Evolutionary conservation across 352 stramenopile genomes (phyloP).

Genomic region (Sclerospora graminicola): DNA sequence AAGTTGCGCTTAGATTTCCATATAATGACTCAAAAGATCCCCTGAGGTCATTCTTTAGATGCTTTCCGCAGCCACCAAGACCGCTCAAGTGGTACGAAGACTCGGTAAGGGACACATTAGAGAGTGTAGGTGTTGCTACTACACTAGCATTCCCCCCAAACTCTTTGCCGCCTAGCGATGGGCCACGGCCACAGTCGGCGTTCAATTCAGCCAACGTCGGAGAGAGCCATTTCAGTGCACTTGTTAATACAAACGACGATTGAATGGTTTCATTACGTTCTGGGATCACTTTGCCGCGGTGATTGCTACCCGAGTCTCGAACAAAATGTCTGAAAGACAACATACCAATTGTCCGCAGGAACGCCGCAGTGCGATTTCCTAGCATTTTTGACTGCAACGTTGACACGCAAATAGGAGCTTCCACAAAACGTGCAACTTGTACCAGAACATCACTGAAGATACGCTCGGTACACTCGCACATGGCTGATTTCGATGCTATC

Average conservation of each 20-base stretch:
- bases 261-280: slow-evolving; percentile 49
- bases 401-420: slow-evolving; percentile 65
- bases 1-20: slow-evolving; percentile 52
- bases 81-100: slow-evolving; percentile 63
- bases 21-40: slow-evolving; percentile 82
- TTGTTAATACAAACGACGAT: slow-evolving; percentile 61
- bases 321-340: slow-evolving; percentile 70
- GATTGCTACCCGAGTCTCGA: slow-evolving; percentile 31
- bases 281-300: slow-evolving; percentile 25
- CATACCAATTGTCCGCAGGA: slow-evolving; percentile 67
- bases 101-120: slow-evolving; percentile 17
- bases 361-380: slow-evolving; percentile 60
- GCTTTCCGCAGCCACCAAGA: slow-evolving; percentile 66
- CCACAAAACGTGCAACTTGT: slow-evolving; percentile 71
- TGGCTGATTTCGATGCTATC: slow-evolving; percentile 34
- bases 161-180: no score
- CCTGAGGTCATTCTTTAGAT: slow-evolving; percentile 64
- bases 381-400: slow-evolving; percentile 66
- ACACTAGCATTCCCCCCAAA: slow-evolving; percentile 21
- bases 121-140: slow-evolving; percentile 6
- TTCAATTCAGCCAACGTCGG: slow-evolving; percentile 29
- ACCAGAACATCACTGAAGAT: slow-evolving; percentile 82
- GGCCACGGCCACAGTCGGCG: slow-evolving; percentile 13
- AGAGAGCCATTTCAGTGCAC: slow-evolving; percentile 65
- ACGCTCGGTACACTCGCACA: slow-evolving; percentile 67